A percentile compares a stretch with the other conserved stretches of the same genome.
phyloP scores from a whole-genome alignment of 2,329 filamentous ascomycete genomes.

The Claviceps quebecensis region DNA sequence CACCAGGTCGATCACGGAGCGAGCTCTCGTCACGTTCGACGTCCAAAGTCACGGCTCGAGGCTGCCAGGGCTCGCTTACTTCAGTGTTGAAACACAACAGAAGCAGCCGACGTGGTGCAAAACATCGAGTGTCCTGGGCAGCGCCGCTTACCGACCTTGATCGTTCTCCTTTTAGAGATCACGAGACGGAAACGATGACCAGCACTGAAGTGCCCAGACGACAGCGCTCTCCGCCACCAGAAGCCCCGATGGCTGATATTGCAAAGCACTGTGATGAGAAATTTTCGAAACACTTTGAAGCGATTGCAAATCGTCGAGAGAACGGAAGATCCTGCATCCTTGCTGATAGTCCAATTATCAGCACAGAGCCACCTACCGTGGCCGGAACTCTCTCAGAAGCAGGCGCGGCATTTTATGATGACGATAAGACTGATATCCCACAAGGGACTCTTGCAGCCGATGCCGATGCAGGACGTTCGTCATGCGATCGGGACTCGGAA shows the following conservation, averaged over 20 bases:
- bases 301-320: conserved; percentile 23
- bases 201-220: conserved; percentile 5
- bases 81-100: conserved; percentile 21
- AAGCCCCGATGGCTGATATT: conserved; percentile 19
- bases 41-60: background rate
- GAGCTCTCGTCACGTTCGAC: background rate
- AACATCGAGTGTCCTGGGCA: conserved; percentile 4
- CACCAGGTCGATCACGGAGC: conserved; percentile 22
- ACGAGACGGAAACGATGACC: background rate
- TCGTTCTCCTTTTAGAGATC: background rate
- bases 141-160: background rate
- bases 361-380: conserved; percentile 14
- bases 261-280: conserved; percentile 19
- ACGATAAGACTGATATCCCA: background rate
- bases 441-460: background rate
- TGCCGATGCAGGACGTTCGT: background rate
- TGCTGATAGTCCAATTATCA: conserved; percentile 23
- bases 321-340: conserved; percentile 20
- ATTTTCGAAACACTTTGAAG: conserved; percentile 35
- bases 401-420: conserved; percentile 7
- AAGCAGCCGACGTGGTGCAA: background rate
- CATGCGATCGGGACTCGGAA: conserved; percentile 11
- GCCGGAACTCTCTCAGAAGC: conserved; percentile 13
- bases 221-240: conserved; percentile 31
- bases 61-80: conserved; percentile 9